phyloP scores from a whole-genome alignment of 2,329 filamentous ascomycete species.

The Fusarium cyanostomum region DNA sequence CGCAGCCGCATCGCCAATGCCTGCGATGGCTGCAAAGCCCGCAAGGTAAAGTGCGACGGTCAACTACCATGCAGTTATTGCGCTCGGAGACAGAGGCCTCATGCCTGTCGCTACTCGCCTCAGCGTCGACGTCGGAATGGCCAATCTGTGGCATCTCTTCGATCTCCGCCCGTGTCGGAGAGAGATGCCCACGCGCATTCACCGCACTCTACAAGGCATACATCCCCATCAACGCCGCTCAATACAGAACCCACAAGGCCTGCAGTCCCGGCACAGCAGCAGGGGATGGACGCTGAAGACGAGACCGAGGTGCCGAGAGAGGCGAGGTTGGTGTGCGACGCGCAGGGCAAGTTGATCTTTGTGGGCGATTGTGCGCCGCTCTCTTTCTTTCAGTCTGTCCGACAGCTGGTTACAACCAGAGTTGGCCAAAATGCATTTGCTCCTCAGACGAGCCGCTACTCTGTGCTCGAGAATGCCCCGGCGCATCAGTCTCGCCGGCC shows the following conservation, averaged over 20 bases:
- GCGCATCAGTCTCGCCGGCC: constrained; percentile 36
- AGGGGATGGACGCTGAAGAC: constrained; percentile 51
- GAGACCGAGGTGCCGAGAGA: constrained; percentile 65
- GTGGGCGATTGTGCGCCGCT: constrained; percentile 66
- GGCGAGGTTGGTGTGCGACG: constrained; percentile 60
- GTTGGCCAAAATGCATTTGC: constrained; percentile 62
- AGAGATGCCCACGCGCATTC: constrained; percentile 26
- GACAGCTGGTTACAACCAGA: constrained; percentile 59
- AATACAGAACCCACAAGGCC: background rate
- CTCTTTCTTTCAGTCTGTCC: constrained; percentile 65
- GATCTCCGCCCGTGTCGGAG: constrained; percentile 36
- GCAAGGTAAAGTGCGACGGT: constrained; percentile 66
- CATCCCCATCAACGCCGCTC: constrained; percentile 28
- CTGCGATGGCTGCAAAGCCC: constrained; percentile 63
- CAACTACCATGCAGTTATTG: constrained; percentile 63
- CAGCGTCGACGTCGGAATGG: constrained; percentile 51
- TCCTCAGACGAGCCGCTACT: constrained; percentile 60
- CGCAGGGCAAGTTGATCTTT: constrained; percentile 64
- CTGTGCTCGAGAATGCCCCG: constrained; percentile 58
- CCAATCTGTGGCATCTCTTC: constrained; percentile 23
- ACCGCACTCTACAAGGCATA: constrained; percentile 9
- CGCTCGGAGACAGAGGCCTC: constrained; percentile 53
- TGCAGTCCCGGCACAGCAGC: constrained; percentile 3
- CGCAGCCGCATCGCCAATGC: constrained; percentile 61
- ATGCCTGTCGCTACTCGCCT: constrained; percentile 59